Evolutionary conservation across 1,284 basidiomycete genomes (phyloP).

Genomic region (Ganoderma sp.): DNA sequence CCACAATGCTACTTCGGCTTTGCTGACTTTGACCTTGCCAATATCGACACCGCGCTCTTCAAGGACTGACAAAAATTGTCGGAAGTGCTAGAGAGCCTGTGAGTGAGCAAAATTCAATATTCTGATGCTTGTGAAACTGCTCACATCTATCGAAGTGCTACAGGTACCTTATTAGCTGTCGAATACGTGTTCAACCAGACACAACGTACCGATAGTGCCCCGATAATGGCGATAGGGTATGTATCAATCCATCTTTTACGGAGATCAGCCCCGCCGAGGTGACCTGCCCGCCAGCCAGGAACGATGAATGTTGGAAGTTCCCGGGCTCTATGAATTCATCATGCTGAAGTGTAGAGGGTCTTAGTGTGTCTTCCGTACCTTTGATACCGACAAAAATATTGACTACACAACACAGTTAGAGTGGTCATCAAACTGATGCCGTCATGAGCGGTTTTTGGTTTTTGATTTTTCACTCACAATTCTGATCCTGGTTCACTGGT

Average conservation of each 20-base stretch:
- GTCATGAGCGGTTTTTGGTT: not conserved
- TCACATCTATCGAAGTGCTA: conserved; percentile 27
- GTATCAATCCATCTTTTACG: conserved; percentile 68
- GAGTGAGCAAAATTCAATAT: not conserved
- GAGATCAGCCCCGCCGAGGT: conserved; percentile 73
- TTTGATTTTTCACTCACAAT: conserved; percentile 42
- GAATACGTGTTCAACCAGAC: not conserved
- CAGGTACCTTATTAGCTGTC: not conserved
- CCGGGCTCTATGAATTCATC: conserved; percentile 51
- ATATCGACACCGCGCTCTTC: conserved; percentile 66
- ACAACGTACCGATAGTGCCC: conserved; percentile 64
- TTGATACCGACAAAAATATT: conserved; percentile 80
- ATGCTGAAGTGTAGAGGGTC: not conserved
- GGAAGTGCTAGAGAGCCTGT: conserved; percentile 59
- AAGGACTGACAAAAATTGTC: conserved; percentile 63
- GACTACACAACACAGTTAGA: conserved; percentile 43
- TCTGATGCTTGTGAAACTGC: not conserved
- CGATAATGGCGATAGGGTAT: conserved; percentile 68
- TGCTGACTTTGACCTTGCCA: conserved; percentile 63
- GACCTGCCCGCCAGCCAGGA: conserved; percentile 62
- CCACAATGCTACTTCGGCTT: conserved; percentile 63
- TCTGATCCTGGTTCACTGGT: conserved; percentile 48
- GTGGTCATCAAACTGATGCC: not conserved
- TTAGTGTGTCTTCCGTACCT: conserved; percentile 14
- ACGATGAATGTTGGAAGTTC: conserved; percentile 74